phyloP scores from a whole-genome alignment of 768 basidiomycete species.

The Neoboletus brunneissimus region DNA sequence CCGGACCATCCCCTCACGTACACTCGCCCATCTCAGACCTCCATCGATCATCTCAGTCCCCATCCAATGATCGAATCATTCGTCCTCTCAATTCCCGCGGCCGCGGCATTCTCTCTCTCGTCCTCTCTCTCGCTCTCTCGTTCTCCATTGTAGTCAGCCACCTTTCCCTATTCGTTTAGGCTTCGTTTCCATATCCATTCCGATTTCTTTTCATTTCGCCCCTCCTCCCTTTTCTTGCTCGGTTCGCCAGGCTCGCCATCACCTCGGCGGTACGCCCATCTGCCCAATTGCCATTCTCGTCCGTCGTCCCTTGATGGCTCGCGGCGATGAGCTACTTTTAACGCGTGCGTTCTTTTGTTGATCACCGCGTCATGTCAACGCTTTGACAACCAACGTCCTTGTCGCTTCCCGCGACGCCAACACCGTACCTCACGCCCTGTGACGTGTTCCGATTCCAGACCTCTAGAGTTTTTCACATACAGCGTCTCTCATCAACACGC shows the following conservation, averaged over 20 bases:
- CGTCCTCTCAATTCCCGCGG: not conserved
- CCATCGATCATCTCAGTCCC: not conserved
- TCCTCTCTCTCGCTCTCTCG: not conserved
- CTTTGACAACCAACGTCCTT: constrained; percentile 2
- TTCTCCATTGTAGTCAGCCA: not conserved
- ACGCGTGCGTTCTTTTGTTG: constrained; percentile 3
- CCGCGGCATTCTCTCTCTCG: not conserved
- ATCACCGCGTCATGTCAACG: constrained; percentile 15
- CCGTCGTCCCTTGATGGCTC: constrained; percentile 6
- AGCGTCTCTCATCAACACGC: not conserved
- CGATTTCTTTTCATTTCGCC: not conserved
- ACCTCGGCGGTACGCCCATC: constrained; percentile 5
- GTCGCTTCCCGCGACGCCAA: constrained; percentile 5
- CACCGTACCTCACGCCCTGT: not conserved
- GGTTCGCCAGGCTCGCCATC: not conserved
- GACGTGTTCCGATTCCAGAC: not conserved
- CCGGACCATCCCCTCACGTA: not conserved
- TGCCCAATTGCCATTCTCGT: not conserved
- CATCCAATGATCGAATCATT: not conserved
- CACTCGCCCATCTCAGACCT: not conserved
- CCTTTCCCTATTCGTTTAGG: constrained; percentile 1
- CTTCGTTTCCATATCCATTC: not conserved
- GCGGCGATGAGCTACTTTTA: constrained; percentile 2
- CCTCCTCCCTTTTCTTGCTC: not conserved
- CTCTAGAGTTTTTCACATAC: not conserved